Conservation (phyloP, 495 filamentous ascomycete genomes). For the Penicillium subrubescens region DNA sequence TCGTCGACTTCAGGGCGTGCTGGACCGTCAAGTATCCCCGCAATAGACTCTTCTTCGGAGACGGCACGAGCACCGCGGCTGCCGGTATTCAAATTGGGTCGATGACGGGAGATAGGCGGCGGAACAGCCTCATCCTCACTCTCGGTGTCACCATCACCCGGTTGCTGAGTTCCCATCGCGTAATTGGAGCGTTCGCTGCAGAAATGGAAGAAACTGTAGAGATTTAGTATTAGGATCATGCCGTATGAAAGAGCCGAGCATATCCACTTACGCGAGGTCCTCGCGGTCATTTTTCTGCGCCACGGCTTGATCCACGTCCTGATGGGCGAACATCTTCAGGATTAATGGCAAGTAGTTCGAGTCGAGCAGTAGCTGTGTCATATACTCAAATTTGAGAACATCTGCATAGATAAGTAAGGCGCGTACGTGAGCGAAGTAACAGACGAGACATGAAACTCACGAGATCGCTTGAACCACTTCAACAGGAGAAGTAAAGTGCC, state of each 20-base stretch:
- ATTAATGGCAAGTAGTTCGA: slow-evolving; percentile 91
- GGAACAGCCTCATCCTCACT: slow-evolving; percentile 76
- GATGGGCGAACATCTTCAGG: slow-evolving; percentile 87
- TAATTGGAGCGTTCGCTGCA: slow-evolving; percentile 63
- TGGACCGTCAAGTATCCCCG: slow-evolving; percentile 37
- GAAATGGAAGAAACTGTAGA: slow-evolving; percentile 81
- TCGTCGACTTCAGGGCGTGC: slow-evolving; percentile 83
- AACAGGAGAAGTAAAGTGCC: slow-evolving; percentile 80
- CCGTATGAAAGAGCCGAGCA: neutral
- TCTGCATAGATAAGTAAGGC: slow-evolving; percentile 54
- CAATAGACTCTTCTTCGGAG: slow-evolving; percentile 36
- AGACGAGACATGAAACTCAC: slow-evolving; percentile 50
- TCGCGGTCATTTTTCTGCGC: slow-evolving; percentile 81
- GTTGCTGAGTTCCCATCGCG: slow-evolving; percentile 9
- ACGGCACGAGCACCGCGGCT: slow-evolving; percentile 29
- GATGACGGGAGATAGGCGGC: slow-evolving; percentile 72
- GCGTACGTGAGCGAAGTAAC: neutral
- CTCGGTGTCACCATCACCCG: slow-evolving; percentile 33
- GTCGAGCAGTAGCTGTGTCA: slow-evolving; percentile 90
- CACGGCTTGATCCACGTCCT: slow-evolving; percentile 87
- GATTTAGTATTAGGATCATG: slow-evolving; percentile 9
- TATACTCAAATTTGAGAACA: slow-evolving; percentile 92
- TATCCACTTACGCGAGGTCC: slow-evolving; percentile 67
- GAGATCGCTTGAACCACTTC: slow-evolving; percentile 96
- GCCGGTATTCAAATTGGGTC: slow-evolving; percentile 31